These are phyloP conservation scores for Neofusicoccum parvum DNA, from an alignment of 2,329 filamentous ascomycete species.

Conservation along the genomic window DNA sequence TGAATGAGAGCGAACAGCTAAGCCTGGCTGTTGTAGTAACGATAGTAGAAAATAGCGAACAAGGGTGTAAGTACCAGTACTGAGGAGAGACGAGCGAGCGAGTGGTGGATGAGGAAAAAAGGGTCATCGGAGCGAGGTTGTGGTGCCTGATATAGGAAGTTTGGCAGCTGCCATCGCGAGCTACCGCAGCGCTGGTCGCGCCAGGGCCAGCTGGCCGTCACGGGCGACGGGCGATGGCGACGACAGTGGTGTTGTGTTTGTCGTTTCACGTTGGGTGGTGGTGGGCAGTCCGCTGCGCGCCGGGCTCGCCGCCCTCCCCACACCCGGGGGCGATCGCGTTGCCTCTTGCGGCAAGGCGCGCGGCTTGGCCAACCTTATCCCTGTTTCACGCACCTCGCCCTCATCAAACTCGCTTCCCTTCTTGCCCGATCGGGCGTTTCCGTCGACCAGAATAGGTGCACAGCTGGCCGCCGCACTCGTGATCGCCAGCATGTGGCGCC, in stretches of 20 bases:
- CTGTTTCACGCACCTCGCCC: conserved; percentile 5
- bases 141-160: background rate
- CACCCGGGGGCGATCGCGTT: background rate
- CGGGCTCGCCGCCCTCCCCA: background rate
- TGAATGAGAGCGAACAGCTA: background rate
- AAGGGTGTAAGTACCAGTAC: background rate
- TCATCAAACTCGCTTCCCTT: conserved; percentile 1
- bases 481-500: too few relatives aligned
- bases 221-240: background rate
- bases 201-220: background rate
- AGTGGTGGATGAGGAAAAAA: background rate
- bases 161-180: background rate
- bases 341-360: background rate
- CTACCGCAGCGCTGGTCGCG: too few relatives aligned
- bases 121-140: background rate
- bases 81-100: background rate
- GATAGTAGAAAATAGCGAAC: background rate
- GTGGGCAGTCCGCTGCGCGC: too few relatives aligned
- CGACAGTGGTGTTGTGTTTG: conserved; percentile 9
- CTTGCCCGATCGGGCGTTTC: background rate
- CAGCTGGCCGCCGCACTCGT: too few relatives aligned
- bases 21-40: background rate
- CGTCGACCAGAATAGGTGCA: background rate
- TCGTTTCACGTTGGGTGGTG: background rate
- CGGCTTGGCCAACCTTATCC: background rate